Evolutionary conservation across 208 protist species (phyloP).

Genomic region (Acanthamoeba culbertsoni): DNA sequence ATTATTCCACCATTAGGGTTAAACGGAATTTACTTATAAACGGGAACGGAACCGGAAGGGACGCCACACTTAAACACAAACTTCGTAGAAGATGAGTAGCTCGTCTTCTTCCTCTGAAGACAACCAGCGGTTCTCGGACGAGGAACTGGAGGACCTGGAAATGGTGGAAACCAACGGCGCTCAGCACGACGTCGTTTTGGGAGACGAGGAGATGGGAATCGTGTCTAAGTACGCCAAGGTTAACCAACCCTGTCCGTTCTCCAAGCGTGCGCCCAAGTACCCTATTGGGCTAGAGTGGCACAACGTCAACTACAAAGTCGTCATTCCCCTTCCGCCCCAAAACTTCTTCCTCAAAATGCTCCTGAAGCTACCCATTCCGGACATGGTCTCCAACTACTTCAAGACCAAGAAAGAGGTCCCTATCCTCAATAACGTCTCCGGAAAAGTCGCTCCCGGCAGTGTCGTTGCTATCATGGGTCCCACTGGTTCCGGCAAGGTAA

Average conservation of each 20-base stretch:
- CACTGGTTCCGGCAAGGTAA: conserved; percentile 53
- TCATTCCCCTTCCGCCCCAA: conserved; percentile 35
- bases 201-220: neutral
- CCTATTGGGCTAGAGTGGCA: conserved; percentile 41
- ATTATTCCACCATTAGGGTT: too few relatives aligned
- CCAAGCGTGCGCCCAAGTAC: conserved; percentile 23
- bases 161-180: neutral
- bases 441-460: conserved; percentile 27
- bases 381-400: neutral
- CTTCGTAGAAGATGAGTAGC: neutral
- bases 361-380: conserved; percentile 51
- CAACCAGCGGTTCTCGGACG: neutral
- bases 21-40: too few relatives aligned
- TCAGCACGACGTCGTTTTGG: neutral
- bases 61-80: neutral
- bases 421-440: conserved; percentile 62
- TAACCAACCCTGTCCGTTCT: conserved; percentile 54
- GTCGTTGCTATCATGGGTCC: conserved; percentile 71
- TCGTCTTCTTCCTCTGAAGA: neutral
- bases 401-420: conserved; percentile 54
- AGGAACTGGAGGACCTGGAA: neutral
- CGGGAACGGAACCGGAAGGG: too few relatives aligned
- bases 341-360: conserved; percentile 1
- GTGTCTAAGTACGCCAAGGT: conserved; percentile 55
- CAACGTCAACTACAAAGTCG: conserved; percentile 56